Conservation (phyloP, 2,329 filamentous ascomycete species). For the Zarea fungicola region DNA sequence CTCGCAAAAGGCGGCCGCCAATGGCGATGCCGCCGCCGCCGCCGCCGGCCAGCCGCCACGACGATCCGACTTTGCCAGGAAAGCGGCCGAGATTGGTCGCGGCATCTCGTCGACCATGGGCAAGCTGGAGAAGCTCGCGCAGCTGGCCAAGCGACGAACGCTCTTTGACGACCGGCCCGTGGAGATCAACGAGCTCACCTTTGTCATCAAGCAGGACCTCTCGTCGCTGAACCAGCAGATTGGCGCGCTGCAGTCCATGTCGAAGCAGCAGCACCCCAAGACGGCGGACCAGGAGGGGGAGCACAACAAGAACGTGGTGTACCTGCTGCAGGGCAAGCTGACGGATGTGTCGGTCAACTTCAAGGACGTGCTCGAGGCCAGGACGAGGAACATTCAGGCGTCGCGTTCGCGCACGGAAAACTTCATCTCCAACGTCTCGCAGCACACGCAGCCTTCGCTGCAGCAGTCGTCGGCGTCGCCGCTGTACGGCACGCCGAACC, state of each 20-base stretch:
- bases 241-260: constrained; percentile 70
- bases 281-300: constrained; percentile 74
- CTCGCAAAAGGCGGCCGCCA: constrained; percentile 61
- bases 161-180: constrained; percentile 95
- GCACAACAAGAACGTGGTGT: constrained; percentile 96
- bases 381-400: constrained; percentile 97
- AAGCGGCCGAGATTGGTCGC: constrained; percentile 84
- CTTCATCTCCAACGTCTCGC: constrained; percentile 85
- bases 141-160: constrained; percentile 92
- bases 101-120: constrained; percentile 90
- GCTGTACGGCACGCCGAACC: constrained; percentile 72
- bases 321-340: constrained; percentile 83
- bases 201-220: constrained; percentile 96
- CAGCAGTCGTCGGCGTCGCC: constrained; percentile 78
- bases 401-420: constrained; percentile 90
- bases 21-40: constrained; percentile 50
- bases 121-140: constrained; percentile 88
- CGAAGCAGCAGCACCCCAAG: constrained; percentile 69
- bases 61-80: constrained; percentile 87
- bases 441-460: constrained; percentile 63
- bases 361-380: constrained; percentile 93
- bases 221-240: constrained; percentile 82
- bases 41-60: constrained; percentile 49
- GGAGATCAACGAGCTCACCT: constrained; percentile 95
- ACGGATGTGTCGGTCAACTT: constrained; percentile 93